Evolutionary conservation across 306 rosid genomes (phyloP), one percentile per base, ranked within the genome.

Genomic region (Glycine latifolia): DNA sequence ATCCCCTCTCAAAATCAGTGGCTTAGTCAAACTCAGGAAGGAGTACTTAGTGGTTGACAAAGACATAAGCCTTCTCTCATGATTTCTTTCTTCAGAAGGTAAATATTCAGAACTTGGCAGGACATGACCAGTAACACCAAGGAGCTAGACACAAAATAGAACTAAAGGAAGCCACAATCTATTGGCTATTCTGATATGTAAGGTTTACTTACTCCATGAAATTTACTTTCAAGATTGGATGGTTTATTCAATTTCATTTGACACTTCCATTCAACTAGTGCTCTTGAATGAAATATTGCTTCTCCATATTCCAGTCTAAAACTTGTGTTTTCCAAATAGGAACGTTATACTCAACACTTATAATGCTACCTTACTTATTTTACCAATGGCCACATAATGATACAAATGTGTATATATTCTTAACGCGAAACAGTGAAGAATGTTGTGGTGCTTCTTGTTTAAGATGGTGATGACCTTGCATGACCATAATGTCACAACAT

Each of bases 401-500:
- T 43, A 33, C 67, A 44, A 33, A 73, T 46, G 55, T 33, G 44
- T 50, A 31, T 41, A 55, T 55, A 41, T 56, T 79, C 60, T 61
- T 73, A 20, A 7, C 15, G 37, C 43, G 14, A 60, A 78, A 15
- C 50, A 55, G 12, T 20, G 8, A 61, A 63, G 17, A 61, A 17
- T 50, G 11, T 7, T 26, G 37, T 54, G 31, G 16, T 0, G 7
- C 58, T 58, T 76, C 20, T 35, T 54, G 10, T 35, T 65, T 6
- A 33, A 63, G 65, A 78, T 72, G 48, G 76, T 65, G 49, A 59
- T 67, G 43, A 37, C 13, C 20, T 33, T 75, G 41, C 71, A 56
- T 56, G 44, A 60, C 8, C 39, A 71, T 56, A 68, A 33, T 77
- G 53, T 11, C 54, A 44, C 53, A 44, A 66, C 12, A 31, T 68